Evolutionary conservation across 2,329 filamentous ascomycete species (phyloP), one percentile per base, ranked within the genome.

Genomic region (Thermothelomyces thermophilus): DNA sequence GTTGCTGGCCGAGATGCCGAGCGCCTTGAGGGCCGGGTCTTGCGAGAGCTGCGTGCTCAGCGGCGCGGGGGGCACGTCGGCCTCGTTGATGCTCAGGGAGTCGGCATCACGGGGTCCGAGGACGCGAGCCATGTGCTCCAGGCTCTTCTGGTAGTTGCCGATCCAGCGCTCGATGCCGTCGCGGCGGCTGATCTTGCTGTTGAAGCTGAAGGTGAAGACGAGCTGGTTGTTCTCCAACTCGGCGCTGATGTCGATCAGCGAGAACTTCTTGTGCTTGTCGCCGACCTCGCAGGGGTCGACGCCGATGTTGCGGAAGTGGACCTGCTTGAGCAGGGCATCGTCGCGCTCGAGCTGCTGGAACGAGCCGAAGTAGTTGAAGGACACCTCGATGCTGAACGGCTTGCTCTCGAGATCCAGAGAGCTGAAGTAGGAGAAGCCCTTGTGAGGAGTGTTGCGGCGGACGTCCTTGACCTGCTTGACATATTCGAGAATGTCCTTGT

Each of bases 311-410:
- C 41, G 48, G 41, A 42, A 50, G 36, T 50, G 48, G 16, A 52
- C 41, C 26, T 52, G 46, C 8, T 51, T 70, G 55, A 17, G 31
- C 4, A 52, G 46, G 13, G 67, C 59, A 17, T 66, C 66, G 3
- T 65, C 54, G 0, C 61, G 56, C 46, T 74, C 70, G 3, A 73
- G 60, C 30, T 72, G 68, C 54, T 74, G 71, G 48, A 65, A 66
- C 43, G 67, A 60, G 6, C 70, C 72, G 2, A 68, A 61, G 46
- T 73, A 76, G 54, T 76, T 76, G 61, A 76, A 74, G 0, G 70
- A 57, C 3, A 76, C 55, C 53, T 77, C 74, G 41, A 71, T 65
- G 0, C 62, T 60, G 14, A 59, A 58, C 51, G 73, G 66, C 3
- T 63, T 53, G 1, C 48, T 54, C 40, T 66, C 51, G 1, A 53